Evolutionary conservation across 148 eudicot species (phyloP), one percentile per base, ranked within the genome.

Genomic region (Rhododendron simsii): DNA sequence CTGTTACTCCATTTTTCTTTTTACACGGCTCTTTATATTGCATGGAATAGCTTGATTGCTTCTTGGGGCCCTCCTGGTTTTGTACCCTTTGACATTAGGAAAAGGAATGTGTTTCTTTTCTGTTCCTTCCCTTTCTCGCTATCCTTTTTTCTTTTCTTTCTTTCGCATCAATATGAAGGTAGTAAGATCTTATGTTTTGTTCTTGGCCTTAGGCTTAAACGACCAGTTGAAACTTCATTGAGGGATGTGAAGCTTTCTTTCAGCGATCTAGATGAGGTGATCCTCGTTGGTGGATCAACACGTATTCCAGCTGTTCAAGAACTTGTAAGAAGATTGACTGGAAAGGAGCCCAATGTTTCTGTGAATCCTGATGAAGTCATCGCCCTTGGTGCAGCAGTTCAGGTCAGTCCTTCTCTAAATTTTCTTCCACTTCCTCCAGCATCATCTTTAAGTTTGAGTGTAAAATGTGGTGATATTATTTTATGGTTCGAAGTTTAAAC

Each of bases 381-480:
- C 85, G 99, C 99, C 88, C 96, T 96, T 26, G 99, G 99, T 87
- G 99, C 98, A 84, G 98, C 98, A 35, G 99, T 96, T 87, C 98
- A 95, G 99, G 99, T 94, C 33, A 33, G 2, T 35, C 1, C 30
- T 45, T 50, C 16, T 55, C 30, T 57, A 55, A 55, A 48, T 48
- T 55, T 55, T 55, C 20, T 18, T 80, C 2, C 26, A 12, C 39
- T 69, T 26, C 35, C 37, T 44, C 20, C 39, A 11, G 51, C 78
- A 30, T 67, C 28, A 8, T 80, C 51, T 20, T 44, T 44, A 5
- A n/a, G 84, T 33, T 14, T 35, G 45, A 20, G 12, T 18, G 48
- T 3, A 26, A 14, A 30, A 48, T 41, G 23, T 48, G 51, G 51
- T 11, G 2, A 11, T 48, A 48, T 48, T 48, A 8, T 48, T 15